Base-by-base conservation (phyloP, 306 rosid genomes). In the Senna tora region DNA sequence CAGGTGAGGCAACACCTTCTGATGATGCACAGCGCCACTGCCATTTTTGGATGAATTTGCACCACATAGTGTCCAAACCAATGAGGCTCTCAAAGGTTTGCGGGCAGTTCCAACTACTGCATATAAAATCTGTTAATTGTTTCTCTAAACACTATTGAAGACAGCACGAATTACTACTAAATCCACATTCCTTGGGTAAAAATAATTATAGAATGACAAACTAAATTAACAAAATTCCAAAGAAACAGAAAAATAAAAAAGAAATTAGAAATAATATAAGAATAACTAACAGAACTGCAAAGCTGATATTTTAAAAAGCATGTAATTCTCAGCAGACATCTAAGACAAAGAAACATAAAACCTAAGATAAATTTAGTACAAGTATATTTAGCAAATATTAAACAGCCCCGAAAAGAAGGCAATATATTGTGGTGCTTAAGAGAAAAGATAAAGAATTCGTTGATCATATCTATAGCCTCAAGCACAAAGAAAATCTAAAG, bases 61-160 rank as follows among this genome's bases (percentile, higher is more conserved):
- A 75, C 86, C 85, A 69, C 81, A 5, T 3, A 83, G 81, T 20
- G 97, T 91, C 98, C 98, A 94, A 65, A 91, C 98, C 84, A 94
- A 73, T 52, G 98, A 91, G 71, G 87, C 87, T 79, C 84, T 84
- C 55, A 75, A 79, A 61, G 83, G 79, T 82, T 80, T 87, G 53
- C 81, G 42, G 9, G 77, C 65, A 68, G 81, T 87, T 62, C 85
- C 73, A 72, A 75, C 34, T 71, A 50, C 96, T 91, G 88, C 80
- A 85, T 65, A 86, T 15, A 62, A 71, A 79, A 67, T 62, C 19
- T 32, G 65, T 59, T 54, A 64, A 60, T 38, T 14, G 51, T 41
- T 68, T 58, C 43, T 46, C 72, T 68, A 56, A 17, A 67, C 19
- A 56, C 70, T 42, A 28, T 36, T n/a, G n/a, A 69, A 67, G 49